Percentiles rank a stretch among this genome's conserved stretches.
Evolutionary conservation across 2,329 filamentous ascomycete genomes (phyloP).

Genomic region (Ramularia endophylla): DNA sequence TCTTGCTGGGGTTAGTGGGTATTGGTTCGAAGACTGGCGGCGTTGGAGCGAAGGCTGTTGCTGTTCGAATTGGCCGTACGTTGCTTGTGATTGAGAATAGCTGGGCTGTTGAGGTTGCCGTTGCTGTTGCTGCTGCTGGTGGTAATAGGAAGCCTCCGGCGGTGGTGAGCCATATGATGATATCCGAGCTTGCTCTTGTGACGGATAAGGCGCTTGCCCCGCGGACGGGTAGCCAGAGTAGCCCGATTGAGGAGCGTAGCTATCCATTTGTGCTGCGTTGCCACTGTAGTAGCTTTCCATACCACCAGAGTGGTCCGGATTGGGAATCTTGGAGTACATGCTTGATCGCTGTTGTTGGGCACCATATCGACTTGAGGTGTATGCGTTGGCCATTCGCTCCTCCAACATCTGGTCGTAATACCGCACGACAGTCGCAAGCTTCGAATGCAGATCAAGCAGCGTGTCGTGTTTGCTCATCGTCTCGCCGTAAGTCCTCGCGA

Average conservation of each 20-base stretch:
- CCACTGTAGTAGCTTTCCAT: conserved; percentile 80
- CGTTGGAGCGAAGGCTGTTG: conserved; percentile 21
- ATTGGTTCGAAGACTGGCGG: conserved; percentile 26
- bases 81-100: conserved; percentile 29
- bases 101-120: conserved; percentile 25
- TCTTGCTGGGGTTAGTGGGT: conserved; percentile 11
- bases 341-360: conserved; percentile 41
- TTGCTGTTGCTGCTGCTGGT: conserved; percentile 25
- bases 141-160: conserved; percentile 28
- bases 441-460: conserved; percentile 86
- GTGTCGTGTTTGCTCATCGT: conserved; percentile 99
- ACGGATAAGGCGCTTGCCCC: conserved; percentile 30
- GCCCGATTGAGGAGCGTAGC: conserved; percentile 47
- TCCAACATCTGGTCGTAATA: conserved; percentile 99
- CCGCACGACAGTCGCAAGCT: conserved; percentile 89
- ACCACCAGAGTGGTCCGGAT: conserved; percentile 42
- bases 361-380: conserved; percentile 62
- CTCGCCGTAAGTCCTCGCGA: conserved; percentile 93
- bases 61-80: conserved; percentile 22
- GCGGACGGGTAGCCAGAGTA: conserved; percentile 42
- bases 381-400: conserved; percentile 87
- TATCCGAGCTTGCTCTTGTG: conserved; percentile 24
- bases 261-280: conserved; percentile 47
- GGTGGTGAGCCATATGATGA: conserved; percentile 20
- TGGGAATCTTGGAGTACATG: conserved; percentile 66